Conservation (phyloP, 768 basidiomycete genomes). For the Russula sp. region DNA sequence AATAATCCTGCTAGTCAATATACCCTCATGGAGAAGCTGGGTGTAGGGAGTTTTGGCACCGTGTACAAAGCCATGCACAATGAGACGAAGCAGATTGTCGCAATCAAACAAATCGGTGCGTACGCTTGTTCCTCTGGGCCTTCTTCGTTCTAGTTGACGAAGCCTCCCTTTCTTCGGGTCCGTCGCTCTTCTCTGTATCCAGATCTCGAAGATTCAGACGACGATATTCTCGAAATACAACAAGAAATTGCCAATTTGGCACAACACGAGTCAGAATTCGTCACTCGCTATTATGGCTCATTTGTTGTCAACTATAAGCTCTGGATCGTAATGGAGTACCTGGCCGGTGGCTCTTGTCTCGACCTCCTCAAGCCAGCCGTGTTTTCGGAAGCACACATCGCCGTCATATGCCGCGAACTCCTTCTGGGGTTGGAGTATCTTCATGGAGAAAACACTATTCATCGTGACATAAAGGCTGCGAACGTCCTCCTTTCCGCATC, state of each 20-base stretch:
- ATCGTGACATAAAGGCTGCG: constrained; percentile 98
- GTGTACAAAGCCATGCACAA: constrained; percentile 98
- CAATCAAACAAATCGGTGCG: constrained; percentile 96
- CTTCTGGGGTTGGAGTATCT: constrained; percentile 92
- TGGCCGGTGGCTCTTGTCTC: constrained; percentile 97
- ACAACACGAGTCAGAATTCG: constrained; percentile 93
- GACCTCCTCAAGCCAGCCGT: constrained; percentile 90
- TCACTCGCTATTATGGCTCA: constrained; percentile 94
- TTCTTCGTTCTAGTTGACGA: background rate
- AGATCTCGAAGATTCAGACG: constrained; percentile 98
- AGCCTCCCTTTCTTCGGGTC: background rate
- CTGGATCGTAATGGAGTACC: constrained; percentile 99
- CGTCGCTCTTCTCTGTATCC: constrained; percentile 1
- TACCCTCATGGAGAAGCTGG: constrained; percentile 91
- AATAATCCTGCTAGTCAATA: constrained; percentile 88
- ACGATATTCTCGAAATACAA: constrained; percentile 98
- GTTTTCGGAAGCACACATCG: constrained; percentile 92
- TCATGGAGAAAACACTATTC: constrained; percentile 94
- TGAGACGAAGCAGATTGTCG: constrained; percentile 90
- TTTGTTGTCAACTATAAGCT: constrained; percentile 96
- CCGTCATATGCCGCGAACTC: constrained; percentile 90
- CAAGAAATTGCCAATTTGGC: constrained; percentile 97
- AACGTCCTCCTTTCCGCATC: constrained; percentile 88
- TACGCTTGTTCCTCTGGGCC: constrained; percentile 6
- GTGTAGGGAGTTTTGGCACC: constrained; percentile 93